Conservation (phyloP, 495 filamentous ascomycete species). For the Annulohypoxylon nitens region DNA sequence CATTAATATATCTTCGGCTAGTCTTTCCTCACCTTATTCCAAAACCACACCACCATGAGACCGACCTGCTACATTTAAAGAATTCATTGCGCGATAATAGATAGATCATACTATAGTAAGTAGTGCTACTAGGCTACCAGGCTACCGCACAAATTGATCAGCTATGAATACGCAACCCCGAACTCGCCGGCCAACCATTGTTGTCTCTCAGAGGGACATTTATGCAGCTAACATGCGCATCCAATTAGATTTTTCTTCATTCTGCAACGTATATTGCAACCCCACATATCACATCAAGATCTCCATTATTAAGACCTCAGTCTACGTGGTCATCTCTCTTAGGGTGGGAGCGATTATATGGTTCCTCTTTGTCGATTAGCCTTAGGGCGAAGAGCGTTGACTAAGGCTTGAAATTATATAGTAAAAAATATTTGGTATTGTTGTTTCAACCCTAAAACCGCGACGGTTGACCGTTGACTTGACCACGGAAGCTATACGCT, state of each 20-base stretch:
- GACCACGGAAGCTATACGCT: not conserved
- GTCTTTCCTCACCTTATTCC: not conserved
- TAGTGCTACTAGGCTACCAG: not conserved
- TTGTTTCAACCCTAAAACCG: too few species aligned
- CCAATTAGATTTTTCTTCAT: not conserved
- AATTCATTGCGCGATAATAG: not conserved
- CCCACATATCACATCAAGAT: not conserved
- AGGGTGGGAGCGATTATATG: not conserved
- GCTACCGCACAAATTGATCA: not conserved
- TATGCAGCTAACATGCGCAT: not conserved
- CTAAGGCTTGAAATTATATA: not conserved
- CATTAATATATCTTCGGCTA: not conserved
- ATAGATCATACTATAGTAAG: not conserved
- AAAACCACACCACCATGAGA: not conserved
- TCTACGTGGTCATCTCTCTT: not conserved
- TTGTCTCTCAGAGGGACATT: not conserved
- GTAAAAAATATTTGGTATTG: not conserved
- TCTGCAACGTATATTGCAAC: slow-evolving; percentile 7
- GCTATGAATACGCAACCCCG: not conserved
- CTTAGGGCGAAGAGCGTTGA: not conserved
- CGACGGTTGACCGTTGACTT: too few species aligned
- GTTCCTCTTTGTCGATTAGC: not conserved
- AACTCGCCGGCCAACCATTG: not conserved
- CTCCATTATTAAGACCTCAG: not conserved
- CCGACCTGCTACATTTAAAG: not conserved